Evolutionary conservation across 495 filamentous ascomycete species (phyloP), one percentile per base, ranked within the genome.

Genomic region (Penicillium nucicola): DNA sequence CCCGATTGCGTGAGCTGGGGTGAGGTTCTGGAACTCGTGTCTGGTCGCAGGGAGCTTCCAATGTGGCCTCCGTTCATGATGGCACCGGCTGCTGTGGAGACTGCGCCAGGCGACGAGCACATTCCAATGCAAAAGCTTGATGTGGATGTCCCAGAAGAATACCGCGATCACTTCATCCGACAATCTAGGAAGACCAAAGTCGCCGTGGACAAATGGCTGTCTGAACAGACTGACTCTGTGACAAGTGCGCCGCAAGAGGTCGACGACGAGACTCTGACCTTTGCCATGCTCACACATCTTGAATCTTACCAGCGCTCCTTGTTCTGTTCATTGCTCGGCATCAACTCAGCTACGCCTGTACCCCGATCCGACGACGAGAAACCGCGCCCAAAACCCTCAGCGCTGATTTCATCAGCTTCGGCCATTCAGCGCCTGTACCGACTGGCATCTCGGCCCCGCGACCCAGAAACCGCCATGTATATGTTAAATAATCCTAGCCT

Each of bases 1-100:
- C 78, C 78, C 35, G 70, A 78, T 30, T 91, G 91, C 2, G 75
- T 97, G n/a, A 92, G 89, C 55, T 99, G 95, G 95, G 92, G 92
- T 1, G 95, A 97, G 56, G 89, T 97, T 6, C 75, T 99, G 19
- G 93, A 99, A 69, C 82, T 89, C 54, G 90, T 96, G 5, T 91
- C 89, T 48, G 92, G 92, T 7, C 82, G 92, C 47, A 78, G 87
- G 22, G 87, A 93, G 41, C 75, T 97, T 36, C 93, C 93, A 3
- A 70, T 71, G 35, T 96, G 92, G 91, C 92, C 92, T 17, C 87
- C 90, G 0, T 95, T 95, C 56, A 81, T 84, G 50, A 80, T 95
- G 56, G 79, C 79, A 15, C 56, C 68, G 15, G 60, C 74, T 1
- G 58, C 72, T 3, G 54, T 66, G 12, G 81, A 81, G 14, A 70